A percentile compares a stretch with the other conserved stretches of the same genome.
These are phyloP conservation scores for Chlamydomonas applanata DNA, from an alignment of 139 green algal genomes.

Conservation along the genomic window DNA sequence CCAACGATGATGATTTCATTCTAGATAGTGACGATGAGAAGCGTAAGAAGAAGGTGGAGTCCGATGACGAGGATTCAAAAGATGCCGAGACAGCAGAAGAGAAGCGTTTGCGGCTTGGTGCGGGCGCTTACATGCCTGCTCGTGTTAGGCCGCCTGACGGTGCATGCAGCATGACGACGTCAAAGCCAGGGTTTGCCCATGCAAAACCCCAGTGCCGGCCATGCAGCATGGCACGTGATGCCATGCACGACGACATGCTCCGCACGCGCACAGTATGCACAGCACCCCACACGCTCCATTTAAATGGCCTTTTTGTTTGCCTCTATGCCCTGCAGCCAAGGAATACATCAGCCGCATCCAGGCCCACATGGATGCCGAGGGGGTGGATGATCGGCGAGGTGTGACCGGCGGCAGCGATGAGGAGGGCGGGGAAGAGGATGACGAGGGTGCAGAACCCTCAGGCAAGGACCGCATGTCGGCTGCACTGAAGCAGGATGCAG, in stretches of 20 bases:
- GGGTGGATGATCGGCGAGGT: slow-evolving; percentile 19
- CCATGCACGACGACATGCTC: too few relatives aligned
- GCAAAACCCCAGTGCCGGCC: too few relatives aligned
- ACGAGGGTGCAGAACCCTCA: not conserved
- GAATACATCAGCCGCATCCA: slow-evolving; percentile 66
- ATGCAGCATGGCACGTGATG: too few relatives aligned
- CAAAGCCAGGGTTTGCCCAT: too few relatives aligned
- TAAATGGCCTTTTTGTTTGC: too few relatives aligned
- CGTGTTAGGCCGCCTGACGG: not conserved
- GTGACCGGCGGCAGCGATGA: slow-evolving; percentile 19
- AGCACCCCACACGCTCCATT: too few relatives aligned
- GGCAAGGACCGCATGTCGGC: slow-evolving; percentile 36
- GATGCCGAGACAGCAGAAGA: slow-evolving; percentile 76
- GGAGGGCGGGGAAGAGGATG: slow-evolving; percentile 33
- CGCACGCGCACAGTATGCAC: too few relatives aligned
- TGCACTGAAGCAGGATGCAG: slow-evolving; percentile 42
- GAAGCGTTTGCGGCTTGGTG: slow-evolving; percentile 77
- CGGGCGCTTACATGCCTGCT: not conserved
- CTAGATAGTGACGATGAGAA: slow-evolving; percentile 47
- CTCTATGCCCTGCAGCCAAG: slow-evolving; percentile 74
- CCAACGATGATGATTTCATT: slow-evolving; percentile 38
- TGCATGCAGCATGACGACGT: too few relatives aligned
- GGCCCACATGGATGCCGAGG: slow-evolving; percentile 29
- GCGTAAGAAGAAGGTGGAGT: slow-evolving; percentile 13
- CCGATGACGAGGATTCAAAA: slow-evolving; percentile 8